phyloP scores from a whole-genome alignment of 305 asterid species.

The Solanum chacoense region DNA sequence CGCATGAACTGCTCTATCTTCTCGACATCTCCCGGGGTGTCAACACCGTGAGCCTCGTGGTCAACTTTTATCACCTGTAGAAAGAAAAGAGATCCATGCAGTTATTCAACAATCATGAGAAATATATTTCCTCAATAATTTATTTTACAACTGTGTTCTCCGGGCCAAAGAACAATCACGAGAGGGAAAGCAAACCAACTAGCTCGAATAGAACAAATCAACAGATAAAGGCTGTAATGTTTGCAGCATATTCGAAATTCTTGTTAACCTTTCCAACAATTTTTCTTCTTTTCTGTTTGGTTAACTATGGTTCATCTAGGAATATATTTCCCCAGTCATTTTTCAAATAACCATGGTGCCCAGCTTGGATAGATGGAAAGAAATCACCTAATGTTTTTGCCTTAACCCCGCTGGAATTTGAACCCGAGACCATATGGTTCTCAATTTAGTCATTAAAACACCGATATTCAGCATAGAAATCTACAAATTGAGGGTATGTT shows the following conservation, averaged over 20 bases:
- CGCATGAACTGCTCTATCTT: conserved; percentile 12
- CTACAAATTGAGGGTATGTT: background rate
- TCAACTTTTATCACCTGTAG: conserved; percentile 13
- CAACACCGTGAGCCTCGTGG: conserved; percentile 14
- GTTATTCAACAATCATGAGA: background rate
- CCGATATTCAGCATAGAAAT: background rate
- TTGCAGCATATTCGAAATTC: background rate
- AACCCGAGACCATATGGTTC: background rate
- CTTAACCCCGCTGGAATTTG: background rate
- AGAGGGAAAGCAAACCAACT: background rate
- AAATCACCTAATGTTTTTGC: background rate
- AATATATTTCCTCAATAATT: background rate
- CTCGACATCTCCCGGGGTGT: conserved; percentile 10
- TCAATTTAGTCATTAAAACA: background rate
- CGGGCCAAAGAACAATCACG: background rate
- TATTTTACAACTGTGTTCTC: background rate
- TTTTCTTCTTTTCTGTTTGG: background rate
- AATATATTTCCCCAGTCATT: background rate
- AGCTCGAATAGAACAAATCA: background rate
- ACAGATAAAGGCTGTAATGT: background rate
- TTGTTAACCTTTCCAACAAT: background rate
- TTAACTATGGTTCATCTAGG: background rate
- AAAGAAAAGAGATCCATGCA: background rate
- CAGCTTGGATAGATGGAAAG: background rate
- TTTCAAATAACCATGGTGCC: background rate